These are phyloP conservation scores for Oryza punctata DNA, from an alignment of 176 grass and related monocot genomes.

Conservation along the genomic window DNA sequence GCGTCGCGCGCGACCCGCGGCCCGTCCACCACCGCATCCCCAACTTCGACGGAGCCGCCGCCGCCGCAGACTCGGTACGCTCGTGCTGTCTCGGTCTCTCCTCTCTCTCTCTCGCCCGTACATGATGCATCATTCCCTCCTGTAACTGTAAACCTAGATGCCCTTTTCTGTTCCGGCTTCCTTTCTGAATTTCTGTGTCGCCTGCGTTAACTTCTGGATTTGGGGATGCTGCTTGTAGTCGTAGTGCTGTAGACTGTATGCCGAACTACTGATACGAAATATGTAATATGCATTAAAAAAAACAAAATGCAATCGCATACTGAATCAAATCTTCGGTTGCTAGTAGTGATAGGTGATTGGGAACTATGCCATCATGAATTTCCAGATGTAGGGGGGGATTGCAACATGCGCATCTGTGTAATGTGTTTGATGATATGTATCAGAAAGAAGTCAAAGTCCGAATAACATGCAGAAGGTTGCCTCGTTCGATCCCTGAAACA, in stretches of 20 bases:
- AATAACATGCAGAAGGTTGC: neutral
- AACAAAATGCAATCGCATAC: too few species aligned
- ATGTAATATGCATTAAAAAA: too few species aligned
- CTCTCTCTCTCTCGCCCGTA: neutral
- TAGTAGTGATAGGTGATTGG: too few species aligned
- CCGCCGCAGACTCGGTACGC: conserved; percentile 61
- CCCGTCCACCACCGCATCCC: conserved; percentile 97
- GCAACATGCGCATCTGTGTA: neutral
- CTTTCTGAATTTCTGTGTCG: neutral
- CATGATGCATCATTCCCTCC: too few species aligned
- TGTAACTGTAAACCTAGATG: neutral
- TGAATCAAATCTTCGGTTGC: neutral
- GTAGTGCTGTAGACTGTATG: neutral
- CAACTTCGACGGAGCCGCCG: conserved; percentile 74
- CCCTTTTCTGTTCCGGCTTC: neutral
- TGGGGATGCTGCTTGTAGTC: neutral
- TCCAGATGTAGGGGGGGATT: neutral
- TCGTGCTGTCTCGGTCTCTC: neutral
- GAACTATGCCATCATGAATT: neutral
- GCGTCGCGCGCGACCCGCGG: conserved; percentile 68
- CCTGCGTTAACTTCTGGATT: neutral
- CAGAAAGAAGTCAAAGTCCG: too few species aligned
- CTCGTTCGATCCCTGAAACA: neutral
- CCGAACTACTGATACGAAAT: neutral
- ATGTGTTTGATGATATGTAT: too few species aligned